These are phyloP conservation scores for Geoglossum glabrum DNA, from an alignment of 495 filamentous ascomycete species.

Conservation along the genomic window DNA sequence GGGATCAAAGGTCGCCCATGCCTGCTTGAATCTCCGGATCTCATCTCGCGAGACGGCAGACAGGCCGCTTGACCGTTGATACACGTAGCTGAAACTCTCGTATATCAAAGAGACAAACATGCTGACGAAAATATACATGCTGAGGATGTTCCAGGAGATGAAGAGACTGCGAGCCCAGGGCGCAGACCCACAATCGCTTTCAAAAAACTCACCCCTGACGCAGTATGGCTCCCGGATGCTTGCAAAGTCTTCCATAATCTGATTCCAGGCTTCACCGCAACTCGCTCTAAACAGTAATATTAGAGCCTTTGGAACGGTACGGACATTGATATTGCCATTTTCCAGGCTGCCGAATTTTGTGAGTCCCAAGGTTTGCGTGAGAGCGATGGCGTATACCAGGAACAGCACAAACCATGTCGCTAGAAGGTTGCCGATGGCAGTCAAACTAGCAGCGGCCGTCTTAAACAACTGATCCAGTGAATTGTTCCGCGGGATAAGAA, in stretches of 20 bases:
- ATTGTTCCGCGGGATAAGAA: constrained; percentile 92
- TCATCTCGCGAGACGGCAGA: constrained; percentile 79
- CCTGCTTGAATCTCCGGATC: constrained; percentile 90
- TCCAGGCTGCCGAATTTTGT: constrained; percentile 65
- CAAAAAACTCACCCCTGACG: constrained; percentile 44
- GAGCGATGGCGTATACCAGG: constrained; percentile 83
- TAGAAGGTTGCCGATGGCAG: constrained; percentile 75
- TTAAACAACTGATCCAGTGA: constrained; percentile 98
- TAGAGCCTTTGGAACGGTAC: constrained; percentile 78
- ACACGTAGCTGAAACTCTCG: constrained; percentile 98
- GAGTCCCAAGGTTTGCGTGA: constrained; percentile 91
- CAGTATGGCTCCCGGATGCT: constrained; percentile 56
- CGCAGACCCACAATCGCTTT: constrained; percentile 83
- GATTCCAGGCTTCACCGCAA: constrained; percentile 89
- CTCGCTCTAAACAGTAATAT: constrained; percentile 87
- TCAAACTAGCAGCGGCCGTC: constrained; percentile 87
- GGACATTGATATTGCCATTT: constrained; percentile 73
- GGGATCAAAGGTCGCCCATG: constrained; percentile 89
- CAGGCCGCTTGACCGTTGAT: constrained; percentile 75
- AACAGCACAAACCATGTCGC: constrained; percentile 97
- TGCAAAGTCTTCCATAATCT: constrained; percentile 92
- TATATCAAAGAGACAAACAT: constrained; percentile 97
- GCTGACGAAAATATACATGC: constrained; percentile 99
- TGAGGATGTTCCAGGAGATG: constrained; percentile 94
- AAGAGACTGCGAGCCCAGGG: constrained; percentile 77